Evolutionary conservation across 2,329 filamentous ascomycete genomes (phyloP).

Genomic region (Tolypocladium paradoxum): DNA sequence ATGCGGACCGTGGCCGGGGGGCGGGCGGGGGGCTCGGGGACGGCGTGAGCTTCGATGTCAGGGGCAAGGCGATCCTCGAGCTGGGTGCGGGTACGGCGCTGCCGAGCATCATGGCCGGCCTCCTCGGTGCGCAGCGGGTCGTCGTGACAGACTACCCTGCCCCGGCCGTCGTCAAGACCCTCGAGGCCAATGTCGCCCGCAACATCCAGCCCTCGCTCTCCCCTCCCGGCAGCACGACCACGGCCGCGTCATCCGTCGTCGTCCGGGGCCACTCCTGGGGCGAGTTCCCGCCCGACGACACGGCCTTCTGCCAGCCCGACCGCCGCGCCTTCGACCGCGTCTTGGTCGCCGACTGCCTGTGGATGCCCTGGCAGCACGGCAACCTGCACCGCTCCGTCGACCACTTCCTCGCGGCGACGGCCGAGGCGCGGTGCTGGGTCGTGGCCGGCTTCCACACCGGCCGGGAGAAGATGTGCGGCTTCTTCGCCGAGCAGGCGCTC

Average conservation of each 20-base stretch:
- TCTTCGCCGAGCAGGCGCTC: conserved; percentile 44
- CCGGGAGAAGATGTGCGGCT: conserved; percentile 50
- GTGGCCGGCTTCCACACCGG: conserved; percentile 66
- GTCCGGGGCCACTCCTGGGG: conserved; percentile 59
- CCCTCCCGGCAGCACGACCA: conserved; percentile 14
- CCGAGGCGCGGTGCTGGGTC: conserved; percentile 46
- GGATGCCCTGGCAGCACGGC: conserved; percentile 65
- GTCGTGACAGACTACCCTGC: conserved; percentile 60
- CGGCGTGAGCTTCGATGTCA: conserved; percentile 31
- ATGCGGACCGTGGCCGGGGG: not conserved
- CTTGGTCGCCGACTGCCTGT: conserved; percentile 62
- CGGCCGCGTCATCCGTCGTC: conserved; percentile 15
- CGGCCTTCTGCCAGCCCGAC: conserved; percentile 16
- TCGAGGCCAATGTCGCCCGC: conserved; percentile 43
- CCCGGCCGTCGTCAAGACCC: conserved; percentile 44
- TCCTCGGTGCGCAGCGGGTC: conserved; percentile 38
- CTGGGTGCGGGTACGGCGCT: conserved; percentile 55
- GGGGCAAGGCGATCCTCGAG: conserved; percentile 46
- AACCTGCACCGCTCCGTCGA: conserved; percentile 52
- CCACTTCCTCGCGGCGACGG: conserved; percentile 41
- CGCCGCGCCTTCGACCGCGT: conserved; percentile 45
- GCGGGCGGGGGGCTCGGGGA: not conserved
- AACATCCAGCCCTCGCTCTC: conserved; percentile 32
- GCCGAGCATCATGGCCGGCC: conserved; percentile 36
- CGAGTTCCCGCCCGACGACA: conserved; percentile 22